Conservation (phyloP, 148 eudicot genomes). For the Polygonum aviculare region DNA sequence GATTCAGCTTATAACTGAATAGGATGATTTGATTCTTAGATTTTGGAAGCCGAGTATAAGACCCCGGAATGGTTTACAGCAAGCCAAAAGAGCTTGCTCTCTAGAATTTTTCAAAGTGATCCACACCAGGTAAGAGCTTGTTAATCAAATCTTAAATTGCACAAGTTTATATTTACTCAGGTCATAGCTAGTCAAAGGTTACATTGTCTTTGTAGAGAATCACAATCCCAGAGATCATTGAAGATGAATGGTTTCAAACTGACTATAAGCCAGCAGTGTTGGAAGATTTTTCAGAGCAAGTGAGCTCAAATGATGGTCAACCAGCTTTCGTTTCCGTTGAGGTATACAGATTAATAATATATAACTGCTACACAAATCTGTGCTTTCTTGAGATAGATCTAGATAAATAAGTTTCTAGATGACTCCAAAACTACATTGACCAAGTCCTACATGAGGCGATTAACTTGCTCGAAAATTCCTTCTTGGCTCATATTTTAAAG, state of each 20-base stretch:
- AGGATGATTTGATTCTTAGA: constrained; percentile 15
- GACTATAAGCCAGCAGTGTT: constrained; percentile 30
- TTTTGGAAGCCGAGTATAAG: constrained; percentile 30
- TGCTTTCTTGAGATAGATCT: neutral
- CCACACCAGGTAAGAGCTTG: constrained; percentile 21
- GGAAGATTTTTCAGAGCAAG: constrained; percentile 17
- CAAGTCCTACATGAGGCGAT: no score
- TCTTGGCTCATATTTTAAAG: neutral
- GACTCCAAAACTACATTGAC: no score
- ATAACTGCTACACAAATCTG: neutral
- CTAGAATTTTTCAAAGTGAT: constrained; percentile 28
- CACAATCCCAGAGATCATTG: constrained; percentile 34
- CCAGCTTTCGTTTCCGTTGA: constrained; percentile 21
- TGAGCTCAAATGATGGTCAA: constrained; percentile 19
- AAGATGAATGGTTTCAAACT: constrained; percentile 41
- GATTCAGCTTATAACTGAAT: neutral
- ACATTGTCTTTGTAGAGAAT: constrained; percentile 26
- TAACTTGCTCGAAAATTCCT: no score
- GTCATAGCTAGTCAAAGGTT: neutral
- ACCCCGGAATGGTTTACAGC: constrained; percentile 44
- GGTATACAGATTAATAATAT: constrained; percentile 15
- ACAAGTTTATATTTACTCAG: neutral
- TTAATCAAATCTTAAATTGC: neutral
- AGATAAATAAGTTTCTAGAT: neutral
- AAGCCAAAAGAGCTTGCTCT: constrained; percentile 27